A percentile compares a stretch with the other conserved stretches of the same genome.
Conservation (phyloP, 495 filamentous ascomycete genomes). For the Hypoxylon lienhwacheense region DNA sequence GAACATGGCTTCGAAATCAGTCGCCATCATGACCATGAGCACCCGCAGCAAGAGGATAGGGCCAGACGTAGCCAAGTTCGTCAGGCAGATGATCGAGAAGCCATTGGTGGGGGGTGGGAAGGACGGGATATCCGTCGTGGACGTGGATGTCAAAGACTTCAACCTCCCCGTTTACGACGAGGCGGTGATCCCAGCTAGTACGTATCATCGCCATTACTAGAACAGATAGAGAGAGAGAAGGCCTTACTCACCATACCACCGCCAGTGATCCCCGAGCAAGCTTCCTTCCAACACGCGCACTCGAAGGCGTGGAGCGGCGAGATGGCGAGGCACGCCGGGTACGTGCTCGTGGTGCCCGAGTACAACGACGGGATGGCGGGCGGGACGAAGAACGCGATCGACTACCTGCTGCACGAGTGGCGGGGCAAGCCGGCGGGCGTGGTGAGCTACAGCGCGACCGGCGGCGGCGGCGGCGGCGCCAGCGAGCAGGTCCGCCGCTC, state of each 20-base stretch:
- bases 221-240: too few species aligned
- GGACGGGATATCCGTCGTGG: conserved; percentile 29
- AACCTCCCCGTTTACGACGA: conserved; percentile 62
- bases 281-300: conserved; percentile 51
- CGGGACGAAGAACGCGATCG: conserved; percentile 63
- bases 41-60: conserved; percentile 44
- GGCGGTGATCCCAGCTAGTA: conserved; percentile 50
- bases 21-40: conserved; percentile 47
- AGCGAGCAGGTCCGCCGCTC: conserved; percentile 42
- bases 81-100: conserved; percentile 41
- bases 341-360: conserved; percentile 60
- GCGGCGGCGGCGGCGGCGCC: conserved; percentile 51
- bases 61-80: conserved; percentile 39
- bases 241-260: background rate
- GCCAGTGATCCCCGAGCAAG: conserved; percentile 42
- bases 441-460: conserved; percentile 60
- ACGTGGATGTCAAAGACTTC: conserved; percentile 55
- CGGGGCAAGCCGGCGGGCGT: conserved; percentile 59
- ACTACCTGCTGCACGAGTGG: conserved; percentile 64
- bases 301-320: conserved; percentile 54
- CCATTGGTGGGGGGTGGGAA: conserved; percentile 22
- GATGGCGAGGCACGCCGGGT: conserved; percentile 51
- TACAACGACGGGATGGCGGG: conserved; percentile 53
- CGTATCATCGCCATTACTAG: background rate
- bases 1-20: conserved; percentile 38